Evolutionary conservation across 2,329 filamentous ascomycete species (phyloP), one percentile per base, ranked within the genome.

Genomic region (Akanthomyces dipterigenus): DNA sequence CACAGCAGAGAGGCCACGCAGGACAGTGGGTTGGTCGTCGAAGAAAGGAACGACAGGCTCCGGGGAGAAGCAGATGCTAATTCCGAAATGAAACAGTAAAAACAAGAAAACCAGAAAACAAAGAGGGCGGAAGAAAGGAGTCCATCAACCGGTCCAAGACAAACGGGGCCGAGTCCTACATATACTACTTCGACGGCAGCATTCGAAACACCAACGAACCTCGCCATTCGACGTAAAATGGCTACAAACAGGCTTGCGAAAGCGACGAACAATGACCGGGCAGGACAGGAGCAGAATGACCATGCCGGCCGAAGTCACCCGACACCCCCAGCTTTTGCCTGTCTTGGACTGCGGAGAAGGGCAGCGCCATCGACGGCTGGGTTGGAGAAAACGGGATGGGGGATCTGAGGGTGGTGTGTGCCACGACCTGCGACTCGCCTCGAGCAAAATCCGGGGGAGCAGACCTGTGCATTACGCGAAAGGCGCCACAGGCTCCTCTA

Each of bases 291-390:
- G 43, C 42, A 40, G 31, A 40, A 28, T 31, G 24, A 42, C 31
- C 50, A 26, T 34, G 4, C 49, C 24, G 42, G 50, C 58, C 58
- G 58, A 55, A 61, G 49, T 61, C 58, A 54, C 58, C 58, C 58
- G 58, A 61, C 28, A 55, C 49, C 57, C 49, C 50, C 50, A 51
- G 48, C 49, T 60, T 40, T 57, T 14, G 20, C 18, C 5, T 38
- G 31, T 34, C 48, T 36, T 53, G 49, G 49, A 34, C 18, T 61
- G 58, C 50, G 58, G 50, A 61, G 58, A 42, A 22, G 42, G 58
- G 8, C 36, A 50, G 24, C 55, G 34, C 56, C 57, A 60, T 60
- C 48, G 45, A 58, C 48, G 20, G 51, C 24, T 31, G 46, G 58
- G 26, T 48, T 60, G 49, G 58, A 45, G 50, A 61, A 46, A 18